Evolutionary conservation across 352 stramenopile species (phyloP).

Genomic region (Pythium rhizo-oryzae): DNA sequence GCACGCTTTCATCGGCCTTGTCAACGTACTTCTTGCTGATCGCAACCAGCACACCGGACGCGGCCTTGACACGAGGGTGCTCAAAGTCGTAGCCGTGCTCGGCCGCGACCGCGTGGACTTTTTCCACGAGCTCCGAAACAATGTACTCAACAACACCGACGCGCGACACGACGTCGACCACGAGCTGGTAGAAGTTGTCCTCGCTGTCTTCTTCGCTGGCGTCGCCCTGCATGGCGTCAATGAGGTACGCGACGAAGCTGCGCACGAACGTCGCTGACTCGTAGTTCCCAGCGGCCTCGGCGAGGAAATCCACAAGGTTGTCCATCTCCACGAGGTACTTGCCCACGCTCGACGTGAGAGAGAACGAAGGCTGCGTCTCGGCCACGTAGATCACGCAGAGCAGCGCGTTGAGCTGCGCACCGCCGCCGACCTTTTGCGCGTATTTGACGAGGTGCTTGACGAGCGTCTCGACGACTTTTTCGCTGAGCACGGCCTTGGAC

Average conservation of each 20-base stretch:
- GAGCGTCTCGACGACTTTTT: conserved; percentile 72
- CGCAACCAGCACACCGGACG: conserved; percentile 45
- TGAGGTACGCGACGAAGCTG: conserved; percentile 54
- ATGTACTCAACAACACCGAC: conserved; percentile 52
- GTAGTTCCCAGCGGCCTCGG: conserved; percentile 67
- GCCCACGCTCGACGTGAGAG: conserved; percentile 49
- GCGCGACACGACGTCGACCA: conserved; percentile 45
- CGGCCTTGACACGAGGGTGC: conserved; percentile 43
- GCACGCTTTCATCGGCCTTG: conserved; percentile 47
- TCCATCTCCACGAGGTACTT: conserved; percentile 75
- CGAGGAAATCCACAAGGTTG: conserved; percentile 65
- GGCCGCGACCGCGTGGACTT: conserved; percentile 49
- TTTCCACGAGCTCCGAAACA: conserved; percentile 50
- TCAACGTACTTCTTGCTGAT: conserved; percentile 66
- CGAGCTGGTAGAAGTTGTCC: conserved; percentile 43
- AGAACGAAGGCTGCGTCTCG: conserved; percentile 73
- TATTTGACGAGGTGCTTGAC: conserved; percentile 82
- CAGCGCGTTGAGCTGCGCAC: conserved; percentile 72
- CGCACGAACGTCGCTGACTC: conserved; percentile 75
- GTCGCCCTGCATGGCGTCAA: conserved; percentile 24
- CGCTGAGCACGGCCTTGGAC: conserved; percentile 74
- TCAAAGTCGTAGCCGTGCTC: conserved; percentile 43
- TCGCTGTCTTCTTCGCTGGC: conserved; percentile 16
- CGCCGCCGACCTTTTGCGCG: conserved; percentile 42
- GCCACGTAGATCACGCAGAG: conserved; percentile 78